Evolutionary conservation across 495 filamentous ascomycete species (phyloP).

Genomic region (Xeromyces bisporus): DNA sequence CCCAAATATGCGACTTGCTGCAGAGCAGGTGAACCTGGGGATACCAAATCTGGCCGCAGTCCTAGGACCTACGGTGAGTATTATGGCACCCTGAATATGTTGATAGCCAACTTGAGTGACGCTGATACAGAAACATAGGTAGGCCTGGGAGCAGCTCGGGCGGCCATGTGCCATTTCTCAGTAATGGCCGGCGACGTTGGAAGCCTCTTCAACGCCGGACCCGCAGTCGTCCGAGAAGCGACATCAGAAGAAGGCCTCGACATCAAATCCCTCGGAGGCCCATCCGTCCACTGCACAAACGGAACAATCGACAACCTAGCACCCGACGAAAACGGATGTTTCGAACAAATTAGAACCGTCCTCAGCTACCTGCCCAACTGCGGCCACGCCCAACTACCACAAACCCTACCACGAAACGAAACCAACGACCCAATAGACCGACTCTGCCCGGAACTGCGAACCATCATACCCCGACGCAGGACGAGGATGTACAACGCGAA

Average conservation of each 20-base stretch:
- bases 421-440: slow-evolving; percentile 29
- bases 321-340: slow-evolving; percentile 40
- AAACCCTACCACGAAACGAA: slow-evolving; percentile 23
- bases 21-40: slow-evolving; percentile 41
- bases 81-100: background rate
- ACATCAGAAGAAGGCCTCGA: slow-evolving; percentile 44
- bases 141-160: slow-evolving; percentile 43
- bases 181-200: slow-evolving; percentile 49
- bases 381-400: slow-evolving; percentile 32
- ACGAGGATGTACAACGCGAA: slow-evolving; percentile 44
- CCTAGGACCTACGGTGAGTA: slow-evolving; percentile 36
- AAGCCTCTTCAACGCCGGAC: slow-evolving; percentile 44
- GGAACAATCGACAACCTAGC: slow-evolving; percentile 51
- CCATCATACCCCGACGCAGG: slow-evolving; percentile 38
- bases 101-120: background rate
- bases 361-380: slow-evolving; percentile 39
- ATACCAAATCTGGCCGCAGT: slow-evolving; percentile 48
- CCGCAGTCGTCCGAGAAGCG: slow-evolving; percentile 42
- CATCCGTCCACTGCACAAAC: slow-evolving; percentile 43
- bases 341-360: slow-evolving; percentile 40
- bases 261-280: slow-evolving; percentile 38
- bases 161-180: slow-evolving; percentile 44
- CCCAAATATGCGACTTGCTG: slow-evolving; percentile 28
- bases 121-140: slow-evolving; percentile 19
- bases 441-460: slow-evolving; percentile 31